These are phyloP conservation scores for Fusarium setosum DNA, from an alignment of 2,329 filamentous ascomycete genomes.

Conservation along the genomic window DNA sequence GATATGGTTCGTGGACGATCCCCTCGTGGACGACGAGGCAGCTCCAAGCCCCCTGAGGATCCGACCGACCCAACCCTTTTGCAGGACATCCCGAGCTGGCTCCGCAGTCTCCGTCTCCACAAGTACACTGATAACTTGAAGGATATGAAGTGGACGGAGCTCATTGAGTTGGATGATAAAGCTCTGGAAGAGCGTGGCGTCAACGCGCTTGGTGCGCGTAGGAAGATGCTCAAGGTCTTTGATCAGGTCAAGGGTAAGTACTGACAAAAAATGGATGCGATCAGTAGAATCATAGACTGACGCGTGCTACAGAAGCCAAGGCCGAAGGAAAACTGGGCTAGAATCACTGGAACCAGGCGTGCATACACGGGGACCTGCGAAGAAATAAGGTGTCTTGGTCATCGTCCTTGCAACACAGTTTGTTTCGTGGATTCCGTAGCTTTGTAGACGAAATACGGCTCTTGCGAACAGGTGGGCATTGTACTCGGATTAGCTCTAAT, in stretches of 20 bases:
- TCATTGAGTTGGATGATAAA: slow-evolving; percentile 92
- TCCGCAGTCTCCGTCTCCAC: slow-evolving; percentile 92
- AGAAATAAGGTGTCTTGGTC: slow-evolving; percentile 3
- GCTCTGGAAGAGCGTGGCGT: slow-evolving; percentile 93
- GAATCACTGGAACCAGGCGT: slow-evolving; percentile 27
- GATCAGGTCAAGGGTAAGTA: slow-evolving; percentile 86
- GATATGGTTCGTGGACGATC: slow-evolving; percentile 92
- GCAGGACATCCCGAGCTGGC: slow-evolving; percentile 95
- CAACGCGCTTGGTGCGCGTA: slow-evolving; percentile 91
- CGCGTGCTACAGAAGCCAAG: slow-evolving; percentile 69
- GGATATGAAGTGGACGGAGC: slow-evolving; percentile 94
- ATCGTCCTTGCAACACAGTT: slow-evolving; percentile 7
- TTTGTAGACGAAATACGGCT: slow-evolving; percentile 7
- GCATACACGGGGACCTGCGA: slow-evolving; percentile 18
- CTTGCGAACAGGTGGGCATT: slow-evolving; percentile 1
- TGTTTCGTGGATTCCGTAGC: slow-evolving; percentile 11
- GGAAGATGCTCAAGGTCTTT: slow-evolving; percentile 99
- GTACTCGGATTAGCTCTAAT: slow-evolving; percentile 23
- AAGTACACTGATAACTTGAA: slow-evolving; percentile 99
- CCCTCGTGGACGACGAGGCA: slow-evolving; percentile 90
- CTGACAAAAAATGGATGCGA: neutral
- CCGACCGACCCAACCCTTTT: slow-evolving; percentile 91
- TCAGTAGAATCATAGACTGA: slow-evolving; percentile 32
- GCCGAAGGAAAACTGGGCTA: slow-evolving; percentile 76
- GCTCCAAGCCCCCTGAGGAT: slow-evolving; percentile 97